Conservation (phyloP, 441 rosid species). For the Jatropha multifida region DNA sequence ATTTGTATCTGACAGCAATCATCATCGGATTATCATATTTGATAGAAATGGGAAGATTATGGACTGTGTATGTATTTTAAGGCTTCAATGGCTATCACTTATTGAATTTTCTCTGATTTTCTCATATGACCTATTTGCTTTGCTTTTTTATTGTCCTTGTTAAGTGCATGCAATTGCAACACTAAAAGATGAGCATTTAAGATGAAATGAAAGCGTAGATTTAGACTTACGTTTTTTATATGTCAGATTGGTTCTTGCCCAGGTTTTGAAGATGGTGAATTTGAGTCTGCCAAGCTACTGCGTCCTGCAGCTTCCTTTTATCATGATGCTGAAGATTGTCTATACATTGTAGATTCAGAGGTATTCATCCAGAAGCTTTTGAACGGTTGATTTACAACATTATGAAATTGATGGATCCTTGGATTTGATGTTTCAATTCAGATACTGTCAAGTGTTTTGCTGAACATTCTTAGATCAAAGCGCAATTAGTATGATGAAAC, state of each 20-base stretch:
- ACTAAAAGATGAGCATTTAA: not conserved
- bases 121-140: not conserved
- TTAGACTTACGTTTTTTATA: slow-evolving; percentile 37
- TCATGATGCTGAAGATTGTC: slow-evolving; percentile 67
- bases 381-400: slow-evolving; percentile 15
- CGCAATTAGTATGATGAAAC: not conserved
- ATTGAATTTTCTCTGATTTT: not conserved
- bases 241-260: slow-evolving; percentile 96
- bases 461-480: not conserved
- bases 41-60: slow-evolving; percentile 66
- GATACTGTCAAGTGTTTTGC: not conserved
- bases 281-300: slow-evolving; percentile 79
- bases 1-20: slow-evolving; percentile 92
- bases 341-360: slow-evolving; percentile 92
- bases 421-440: slow-evolving; percentile 2
- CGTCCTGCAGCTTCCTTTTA: slow-evolving; percentile 82
- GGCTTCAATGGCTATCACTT: slow-evolving; percentile 2
- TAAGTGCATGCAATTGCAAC: not conserved
- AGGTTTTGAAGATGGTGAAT: slow-evolving; percentile 98
- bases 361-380: slow-evolving; percentile 38
- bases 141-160: slow-evolving; percentile 1
- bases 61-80: slow-evolving; percentile 65
- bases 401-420: slow-evolving; percentile 4
- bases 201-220: slow-evolving; percentile 29
- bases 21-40: slow-evolving; percentile 78